A percentile compares a stretch with the other conserved stretches of the same genome.
Evolutionary conservation across 768 basidiomycete genomes (phyloP).

Genomic region (Sporobolomyces pararoseus): DNA sequence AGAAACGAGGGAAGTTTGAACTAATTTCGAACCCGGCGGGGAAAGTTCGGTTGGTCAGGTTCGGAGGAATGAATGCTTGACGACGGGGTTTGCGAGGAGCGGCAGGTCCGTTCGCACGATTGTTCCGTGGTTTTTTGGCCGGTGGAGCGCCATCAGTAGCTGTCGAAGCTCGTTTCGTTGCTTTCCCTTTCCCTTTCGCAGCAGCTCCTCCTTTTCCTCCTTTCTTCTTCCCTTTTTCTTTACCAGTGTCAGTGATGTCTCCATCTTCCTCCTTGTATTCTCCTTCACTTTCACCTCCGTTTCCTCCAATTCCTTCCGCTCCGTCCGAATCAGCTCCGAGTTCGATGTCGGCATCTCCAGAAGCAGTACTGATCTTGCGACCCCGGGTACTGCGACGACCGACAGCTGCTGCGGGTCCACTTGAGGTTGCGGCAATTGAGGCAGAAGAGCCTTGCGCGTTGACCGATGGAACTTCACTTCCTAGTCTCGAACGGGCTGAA

Average conservation of each 20-base stretch:
- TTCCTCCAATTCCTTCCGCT: background rate
- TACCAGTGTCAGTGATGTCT: slow-evolving; percentile 17
- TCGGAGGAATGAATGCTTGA: slow-evolving; percentile 17
- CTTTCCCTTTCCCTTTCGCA: slow-evolving; percentile 29
- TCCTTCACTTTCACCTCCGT: background rate
- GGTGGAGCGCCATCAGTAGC: background rate
- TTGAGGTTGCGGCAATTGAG: background rate
- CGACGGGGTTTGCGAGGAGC: slow-evolving; percentile 31
- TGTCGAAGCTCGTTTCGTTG: slow-evolving; percentile 18
- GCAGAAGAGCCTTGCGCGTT: too few species aligned
- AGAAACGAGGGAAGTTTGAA: slow-evolving; percentile 60
- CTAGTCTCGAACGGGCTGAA: slow-evolving; percentile 9
- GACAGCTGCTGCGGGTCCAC: slow-evolving; percentile 3
- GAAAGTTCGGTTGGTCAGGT: slow-evolving; percentile 53
- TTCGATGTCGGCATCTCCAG: background rate
- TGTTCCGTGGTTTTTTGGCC: slow-evolving; percentile 8
- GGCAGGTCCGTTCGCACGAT: background rate
- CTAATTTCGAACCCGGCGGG: slow-evolving; percentile 56
- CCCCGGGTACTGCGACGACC: slow-evolving; percentile 15
- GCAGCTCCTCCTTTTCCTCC: background rate
- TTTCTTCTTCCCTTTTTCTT: slow-evolving; percentile 15
- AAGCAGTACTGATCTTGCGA: slow-evolving; percentile 8
- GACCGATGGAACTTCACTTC: slow-evolving; percentile 24
- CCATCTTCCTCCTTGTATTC: slow-evolving; percentile 10
- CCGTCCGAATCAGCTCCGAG: background rate